Percentiles rank a stretch among this genome's conserved stretches.
phyloP scores from a whole-genome alignment of 2,329 filamentous ascomycete genomes.

The Colletotrichum spinosum region DNA sequence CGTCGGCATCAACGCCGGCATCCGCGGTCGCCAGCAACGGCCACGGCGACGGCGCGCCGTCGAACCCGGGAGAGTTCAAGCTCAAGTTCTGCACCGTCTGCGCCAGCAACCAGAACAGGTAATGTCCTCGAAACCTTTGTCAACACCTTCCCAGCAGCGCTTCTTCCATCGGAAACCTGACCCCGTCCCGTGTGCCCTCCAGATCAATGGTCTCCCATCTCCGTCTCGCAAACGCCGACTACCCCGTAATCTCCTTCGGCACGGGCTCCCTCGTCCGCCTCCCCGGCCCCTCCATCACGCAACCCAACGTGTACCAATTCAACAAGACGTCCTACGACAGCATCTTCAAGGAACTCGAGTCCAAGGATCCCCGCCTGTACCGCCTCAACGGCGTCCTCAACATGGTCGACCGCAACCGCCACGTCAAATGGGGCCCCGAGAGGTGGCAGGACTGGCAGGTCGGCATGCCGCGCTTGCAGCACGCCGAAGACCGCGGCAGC shows the following conservation, averaged over 20 bases:
- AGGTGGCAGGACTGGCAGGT: conserved; percentile 98
- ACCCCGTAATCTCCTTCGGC: conserved; percentile 98
- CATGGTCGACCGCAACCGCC: conserved; percentile 93
- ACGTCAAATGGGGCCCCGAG: conserved; percentile 95
- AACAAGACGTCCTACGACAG: conserved; percentile 95
- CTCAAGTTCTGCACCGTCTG: conserved; percentile 99
- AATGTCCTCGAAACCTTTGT: conserved; percentile 43
- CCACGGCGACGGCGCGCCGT: conserved; percentile 58
- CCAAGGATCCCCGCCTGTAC: conserved; percentile 90
- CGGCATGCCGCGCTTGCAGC: conserved; percentile 83
- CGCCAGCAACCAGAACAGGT: conserved; percentile 97
- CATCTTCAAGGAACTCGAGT: conserved; percentile 91
- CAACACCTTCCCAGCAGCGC: no score
- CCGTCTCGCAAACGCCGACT: conserved; percentile 84
- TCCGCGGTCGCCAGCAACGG: conserved; percentile 42
- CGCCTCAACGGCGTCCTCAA: conserved; percentile 92
- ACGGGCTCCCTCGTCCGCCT: conserved; percentile 95
- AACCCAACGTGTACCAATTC: conserved; percentile 98
- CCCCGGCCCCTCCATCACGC: conserved; percentile 88
- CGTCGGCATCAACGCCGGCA: conserved; percentile 44
- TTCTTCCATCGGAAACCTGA: no score
- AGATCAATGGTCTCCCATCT: conserved; percentile 99
- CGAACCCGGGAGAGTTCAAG: conserved; percentile 74
- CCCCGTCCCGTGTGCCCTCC: not conserved
- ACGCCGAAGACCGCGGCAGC: conserved; percentile 80